phyloP scores from a whole-genome alignment of 2,329 filamentous ascomycete genomes.

The Ophiostoma tasmaniense region DNA sequence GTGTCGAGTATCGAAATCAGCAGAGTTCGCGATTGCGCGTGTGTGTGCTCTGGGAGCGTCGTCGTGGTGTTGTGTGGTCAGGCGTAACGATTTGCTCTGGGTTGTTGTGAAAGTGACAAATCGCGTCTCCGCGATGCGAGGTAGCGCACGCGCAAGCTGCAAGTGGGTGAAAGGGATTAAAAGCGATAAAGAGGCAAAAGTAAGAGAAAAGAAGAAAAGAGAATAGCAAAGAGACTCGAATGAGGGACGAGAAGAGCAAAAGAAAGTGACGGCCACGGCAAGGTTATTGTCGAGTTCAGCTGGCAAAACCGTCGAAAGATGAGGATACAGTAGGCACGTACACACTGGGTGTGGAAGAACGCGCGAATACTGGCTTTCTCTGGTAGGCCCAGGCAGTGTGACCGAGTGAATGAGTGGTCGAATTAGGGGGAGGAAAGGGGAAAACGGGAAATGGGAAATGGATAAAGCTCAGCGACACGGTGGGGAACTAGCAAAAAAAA shows the following conservation, averaged over 20 bases:
- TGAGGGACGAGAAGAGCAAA: neutral
- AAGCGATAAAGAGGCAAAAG: constrained; percentile 2
- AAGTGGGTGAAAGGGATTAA: neutral
- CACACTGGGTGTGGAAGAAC: neutral
- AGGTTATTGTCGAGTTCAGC: neutral
- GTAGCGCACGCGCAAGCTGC: neutral
- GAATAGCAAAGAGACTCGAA: neutral
- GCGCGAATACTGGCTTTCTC: constrained; percentile 10
- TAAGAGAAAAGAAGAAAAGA: neutral
- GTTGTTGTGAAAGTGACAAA: neutral
- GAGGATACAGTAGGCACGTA: neutral
- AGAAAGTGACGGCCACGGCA: neutral
- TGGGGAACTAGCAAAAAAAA: constrained; percentile 12
- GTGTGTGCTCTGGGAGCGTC: neutral
- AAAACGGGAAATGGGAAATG: constrained; percentile 6
- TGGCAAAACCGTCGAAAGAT: neutral
- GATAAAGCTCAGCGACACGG: constrained; percentile 10
- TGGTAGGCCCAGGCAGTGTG: neutral
- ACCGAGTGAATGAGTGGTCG: neutral
- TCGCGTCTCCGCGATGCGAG: neutral
- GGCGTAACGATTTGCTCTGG: neutral
- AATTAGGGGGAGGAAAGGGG: constrained; percentile 10
- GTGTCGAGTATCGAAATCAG: neutral
- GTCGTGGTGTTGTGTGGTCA: neutral
- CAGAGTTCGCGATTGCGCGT: neutral